These are phyloP conservation scores for Echria macrotheca DNA, from an alignment of 495 filamentous ascomycete genomes.

Conservation along the genomic window DNA sequence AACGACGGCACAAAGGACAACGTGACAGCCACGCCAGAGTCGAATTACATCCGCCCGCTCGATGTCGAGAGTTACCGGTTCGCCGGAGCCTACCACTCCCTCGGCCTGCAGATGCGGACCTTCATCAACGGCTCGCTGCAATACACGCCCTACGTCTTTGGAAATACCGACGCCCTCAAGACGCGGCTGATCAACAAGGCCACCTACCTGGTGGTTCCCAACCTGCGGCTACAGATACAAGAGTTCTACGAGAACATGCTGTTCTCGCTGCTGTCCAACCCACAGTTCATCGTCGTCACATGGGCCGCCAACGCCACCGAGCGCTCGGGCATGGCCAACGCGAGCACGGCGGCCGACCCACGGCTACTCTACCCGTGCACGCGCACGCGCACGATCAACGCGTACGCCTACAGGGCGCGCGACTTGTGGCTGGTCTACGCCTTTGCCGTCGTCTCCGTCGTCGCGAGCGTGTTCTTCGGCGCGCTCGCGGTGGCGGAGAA, in stretches of 20 bases:
- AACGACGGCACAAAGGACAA: conserved; percentile 23
- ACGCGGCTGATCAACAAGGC: conserved; percentile 22
- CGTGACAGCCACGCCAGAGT: conserved; percentile 16
- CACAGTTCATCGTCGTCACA: conserved; percentile 21
- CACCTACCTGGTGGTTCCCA: conserved; percentile 14
- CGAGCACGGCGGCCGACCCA: background rate
- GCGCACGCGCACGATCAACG: conserved; percentile 19
- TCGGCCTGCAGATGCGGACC: conserved; percentile 17
- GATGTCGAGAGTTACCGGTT: conserved; percentile 21
- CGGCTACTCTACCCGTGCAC: conserved; percentile 21
- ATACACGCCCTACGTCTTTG: conserved; percentile 14
- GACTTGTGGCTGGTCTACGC: conserved; percentile 29
- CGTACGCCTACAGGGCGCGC: conserved; percentile 20
- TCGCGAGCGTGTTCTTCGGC: conserved; percentile 20
- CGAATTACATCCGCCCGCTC: conserved; percentile 20
- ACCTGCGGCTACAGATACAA: conserved; percentile 14
- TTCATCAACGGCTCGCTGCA: conserved; percentile 18
- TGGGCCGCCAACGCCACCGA: conserved; percentile 19
- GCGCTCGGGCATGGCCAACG: conserved; percentile 10
- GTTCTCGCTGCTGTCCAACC: conserved; percentile 24
- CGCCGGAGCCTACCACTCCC: conserved; percentile 21
- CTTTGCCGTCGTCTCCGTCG: conserved; percentile 12
- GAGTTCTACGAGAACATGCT: conserved; percentile 25
- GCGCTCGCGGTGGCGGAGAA: conserved; percentile 23
- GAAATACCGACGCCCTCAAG: conserved; percentile 12